These are phyloP conservation scores for Apiospora koreana DNA, from an alignment of 2,329 filamentous ascomycete genomes.

Conservation along the genomic window DNA sequence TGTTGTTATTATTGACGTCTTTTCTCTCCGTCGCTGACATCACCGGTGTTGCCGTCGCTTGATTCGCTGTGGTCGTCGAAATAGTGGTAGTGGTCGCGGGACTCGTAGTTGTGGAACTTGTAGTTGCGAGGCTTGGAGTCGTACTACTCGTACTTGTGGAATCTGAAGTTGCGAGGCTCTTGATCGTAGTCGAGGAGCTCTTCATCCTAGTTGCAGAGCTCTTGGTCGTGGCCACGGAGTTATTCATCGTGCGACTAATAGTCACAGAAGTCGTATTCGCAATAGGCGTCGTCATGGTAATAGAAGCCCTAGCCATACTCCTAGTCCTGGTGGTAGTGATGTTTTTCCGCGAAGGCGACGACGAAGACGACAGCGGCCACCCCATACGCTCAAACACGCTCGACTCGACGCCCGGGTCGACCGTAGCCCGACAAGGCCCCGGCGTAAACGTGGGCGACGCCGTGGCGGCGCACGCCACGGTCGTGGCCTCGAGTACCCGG, in stretches of 20 bases:
- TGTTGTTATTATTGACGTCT: neutral
- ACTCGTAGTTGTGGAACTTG: too few relatives aligned
- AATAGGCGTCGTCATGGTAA: neutral
- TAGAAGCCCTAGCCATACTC: neutral
- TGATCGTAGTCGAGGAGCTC: too few relatives aligned
- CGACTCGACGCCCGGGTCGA: neutral
- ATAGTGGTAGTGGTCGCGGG: neutral
- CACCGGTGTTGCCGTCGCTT: neutral
- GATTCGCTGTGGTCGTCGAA: neutral
- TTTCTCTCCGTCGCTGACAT: neutral
- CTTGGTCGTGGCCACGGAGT: too few relatives aligned
- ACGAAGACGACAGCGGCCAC: neutral
- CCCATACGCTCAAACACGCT: neutral
- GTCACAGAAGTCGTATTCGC: too few relatives aligned
- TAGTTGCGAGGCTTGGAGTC: too few relatives aligned
- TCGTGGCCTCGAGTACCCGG: neutral
- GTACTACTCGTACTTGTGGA: too few relatives aligned
- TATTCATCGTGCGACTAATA: too few relatives aligned
- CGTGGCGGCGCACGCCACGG: neutral
- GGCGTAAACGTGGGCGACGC: neutral
- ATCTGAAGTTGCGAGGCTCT: too few relatives aligned
- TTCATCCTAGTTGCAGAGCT: too few relatives aligned
- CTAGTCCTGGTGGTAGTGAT: neutral
- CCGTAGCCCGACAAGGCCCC: neutral
- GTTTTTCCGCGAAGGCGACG: neutral